phyloP scores from a whole-genome alignment of 257 asterid species.

The Nemophila menziesii region DNA sequence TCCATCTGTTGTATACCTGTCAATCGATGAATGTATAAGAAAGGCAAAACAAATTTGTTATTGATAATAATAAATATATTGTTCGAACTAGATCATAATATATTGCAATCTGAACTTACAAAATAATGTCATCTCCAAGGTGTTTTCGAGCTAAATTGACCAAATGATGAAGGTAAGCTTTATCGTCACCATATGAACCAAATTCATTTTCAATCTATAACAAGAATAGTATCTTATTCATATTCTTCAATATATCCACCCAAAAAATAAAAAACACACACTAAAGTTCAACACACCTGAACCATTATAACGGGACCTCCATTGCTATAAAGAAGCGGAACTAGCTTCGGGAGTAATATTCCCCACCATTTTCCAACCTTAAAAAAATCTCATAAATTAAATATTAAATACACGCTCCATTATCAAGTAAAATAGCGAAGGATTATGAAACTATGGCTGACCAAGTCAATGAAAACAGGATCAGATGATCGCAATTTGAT shows the following conservation, averaged over 20 bases:
- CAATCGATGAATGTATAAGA: conserved; percentile 10
- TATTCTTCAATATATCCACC: neutral
- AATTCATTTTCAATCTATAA: conserved; percentile 90
- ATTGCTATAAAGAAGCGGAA: conserved; percentile 60
- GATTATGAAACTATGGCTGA: conserved; percentile 14
- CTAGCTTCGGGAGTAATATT: conserved; percentile 59
- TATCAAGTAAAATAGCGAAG: neutral
- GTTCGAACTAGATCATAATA: neutral
- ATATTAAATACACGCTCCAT: neutral
- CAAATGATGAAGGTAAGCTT: conserved; percentile 76
- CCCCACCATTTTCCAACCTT: conserved; percentile 95
- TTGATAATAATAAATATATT: neutral
- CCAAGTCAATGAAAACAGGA: conserved; percentile 64
- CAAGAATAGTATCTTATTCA: neutral
- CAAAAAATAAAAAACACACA: neutral
- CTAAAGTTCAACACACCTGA: conserved; percentile 39
- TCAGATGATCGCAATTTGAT: conserved; percentile 77
- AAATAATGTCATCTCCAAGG: conserved; percentile 61
- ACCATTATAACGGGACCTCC: conserved; percentile 93
- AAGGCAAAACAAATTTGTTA: neutral
- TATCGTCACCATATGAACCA: conserved; percentile 89
- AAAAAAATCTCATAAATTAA: neutral
- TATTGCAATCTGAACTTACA: conserved; percentile 34
- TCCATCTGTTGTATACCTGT: conserved; percentile 95
- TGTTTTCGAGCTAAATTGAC: conserved; percentile 62